phyloP scores from a whole-genome alignment of 108 stramenopile genomes.

The Schizochytrium sp. region DNA sequence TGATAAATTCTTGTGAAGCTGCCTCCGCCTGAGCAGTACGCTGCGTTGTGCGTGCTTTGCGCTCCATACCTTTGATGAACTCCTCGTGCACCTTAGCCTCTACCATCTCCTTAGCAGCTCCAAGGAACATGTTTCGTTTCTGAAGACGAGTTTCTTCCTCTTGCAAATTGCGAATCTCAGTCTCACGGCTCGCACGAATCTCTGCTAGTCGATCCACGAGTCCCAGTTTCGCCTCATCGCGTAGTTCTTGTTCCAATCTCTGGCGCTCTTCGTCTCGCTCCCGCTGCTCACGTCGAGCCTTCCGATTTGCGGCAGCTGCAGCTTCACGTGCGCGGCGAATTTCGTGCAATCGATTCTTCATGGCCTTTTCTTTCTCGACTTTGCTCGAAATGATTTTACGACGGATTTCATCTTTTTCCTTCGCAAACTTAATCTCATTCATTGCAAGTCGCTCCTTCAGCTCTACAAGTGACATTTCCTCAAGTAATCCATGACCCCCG shows the following conservation, averaged over 20 bases:
- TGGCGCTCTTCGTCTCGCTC: constrained; percentile 63
- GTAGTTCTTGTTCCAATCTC: constrained; percentile 54
- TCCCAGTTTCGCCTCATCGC: constrained; percentile 49
- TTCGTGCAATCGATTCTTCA: constrained; percentile 54
- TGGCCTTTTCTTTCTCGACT: constrained; percentile 58
- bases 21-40: background rate
- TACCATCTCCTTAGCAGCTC: constrained; percentile 65
- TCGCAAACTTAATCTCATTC: constrained; percentile 44
- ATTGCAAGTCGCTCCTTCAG: constrained; percentile 70
- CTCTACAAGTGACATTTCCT: constrained; percentile 79
- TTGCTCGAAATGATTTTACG: constrained; percentile 45
- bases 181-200: constrained; percentile 65
- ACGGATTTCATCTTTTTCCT: constrained; percentile 58
- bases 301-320: constrained; percentile 61
- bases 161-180: constrained; percentile 65
- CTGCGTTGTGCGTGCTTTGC: constrained; percentile 50
- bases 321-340: constrained; percentile 66
- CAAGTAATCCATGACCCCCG: constrained; percentile 73
- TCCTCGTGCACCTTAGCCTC: constrained; percentile 69
- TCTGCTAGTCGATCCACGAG: constrained; percentile 67
- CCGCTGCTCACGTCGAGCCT: constrained; percentile 57
- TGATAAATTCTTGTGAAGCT: background rate
- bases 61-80: constrained; percentile 53
- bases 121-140: constrained; percentile 68
- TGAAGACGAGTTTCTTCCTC: constrained; percentile 69